Conservation (phyloP, 2,329 filamentous ascomycete species). For the Hypoxylon sp. region DNA sequence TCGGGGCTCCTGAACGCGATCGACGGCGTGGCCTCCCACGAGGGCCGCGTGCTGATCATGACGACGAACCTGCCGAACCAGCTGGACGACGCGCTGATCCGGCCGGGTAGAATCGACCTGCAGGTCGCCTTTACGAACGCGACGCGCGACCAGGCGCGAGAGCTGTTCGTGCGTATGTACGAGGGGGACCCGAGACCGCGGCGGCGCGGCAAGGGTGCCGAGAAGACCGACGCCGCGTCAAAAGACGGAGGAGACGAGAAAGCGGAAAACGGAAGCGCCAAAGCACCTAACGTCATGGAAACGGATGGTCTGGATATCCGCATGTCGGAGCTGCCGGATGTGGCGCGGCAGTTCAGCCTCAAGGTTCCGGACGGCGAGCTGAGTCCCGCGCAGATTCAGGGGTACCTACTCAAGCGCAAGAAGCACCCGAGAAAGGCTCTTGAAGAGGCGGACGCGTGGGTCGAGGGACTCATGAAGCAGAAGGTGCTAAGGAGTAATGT, state of each 20-base stretch:
- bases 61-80: slow-evolving; percentile 81
- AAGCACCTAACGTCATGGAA: slow-evolving; percentile 1
- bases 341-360: slow-evolving; percentile 63
- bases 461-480: slow-evolving; percentile 62
- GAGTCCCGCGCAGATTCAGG: slow-evolving; percentile 71
- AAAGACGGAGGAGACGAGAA: slow-evolving; percentile 27
- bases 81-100: slow-evolving; percentile 78
- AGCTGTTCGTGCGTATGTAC: slow-evolving; percentile 73
- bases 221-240: slow-evolving; percentile 23
- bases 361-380: slow-evolving; percentile 56
- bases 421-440: slow-evolving; percentile 67
- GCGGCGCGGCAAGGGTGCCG: neutral
- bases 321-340: slow-evolving; percentile 55
- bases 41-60: slow-evolving; percentile 84
- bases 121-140: slow-evolving; percentile 74
- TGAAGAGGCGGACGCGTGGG: slow-evolving; percentile 65
- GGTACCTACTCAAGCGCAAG: slow-evolving; percentile 72
- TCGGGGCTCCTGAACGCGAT: slow-evolving; percentile 86
- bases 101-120: slow-evolving; percentile 78
- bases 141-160: slow-evolving; percentile 63
- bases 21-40: slow-evolving; percentile 82
- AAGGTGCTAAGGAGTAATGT: slow-evolving; percentile 64
- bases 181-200: slow-evolving; percentile 55
- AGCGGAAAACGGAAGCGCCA: neutral
- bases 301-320: slow-evolving; percentile 50